A percentile compares a stretch with the other conserved stretches of the same genome.
These are phyloP conservation scores for Berberis vulgaris DNA, from an alignment of 164 flowering plant species.

Conservation along the genomic window DNA sequence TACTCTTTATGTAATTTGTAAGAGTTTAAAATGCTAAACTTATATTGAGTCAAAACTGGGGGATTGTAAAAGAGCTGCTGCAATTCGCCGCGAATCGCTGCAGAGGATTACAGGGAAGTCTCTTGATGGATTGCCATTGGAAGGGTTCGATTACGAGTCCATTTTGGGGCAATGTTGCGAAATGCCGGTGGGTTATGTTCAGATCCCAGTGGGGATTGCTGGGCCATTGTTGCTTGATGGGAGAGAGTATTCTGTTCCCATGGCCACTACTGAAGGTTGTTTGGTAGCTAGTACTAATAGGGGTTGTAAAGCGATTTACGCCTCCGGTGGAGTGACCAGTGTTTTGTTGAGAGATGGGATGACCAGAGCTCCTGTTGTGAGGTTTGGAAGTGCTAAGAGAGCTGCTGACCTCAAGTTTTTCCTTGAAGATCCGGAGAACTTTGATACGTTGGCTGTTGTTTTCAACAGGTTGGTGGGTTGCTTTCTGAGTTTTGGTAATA, in stretches of 20 bases:
- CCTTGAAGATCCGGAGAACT: background rate
- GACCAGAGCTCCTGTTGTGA: slow-evolving; percentile 1
- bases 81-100: slow-evolving; percentile 61
- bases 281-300: slow-evolving; percentile 5
- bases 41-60: slow-evolving; percentile 76
- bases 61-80: slow-evolving; percentile 70
- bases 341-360: background rate
- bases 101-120: slow-evolving; percentile 60
- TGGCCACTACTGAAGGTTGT: slow-evolving; percentile 91
- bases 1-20: no score
- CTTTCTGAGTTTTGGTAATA: background rate
- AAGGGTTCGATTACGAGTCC: slow-evolving; percentile 79
- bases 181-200: slow-evolving; percentile 89
- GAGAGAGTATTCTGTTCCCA: slow-evolving; percentile 39
- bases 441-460: slow-evolving; percentile 1
- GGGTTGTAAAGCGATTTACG: slow-evolving; percentile 4
- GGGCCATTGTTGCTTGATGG: slow-evolving; percentile 51
- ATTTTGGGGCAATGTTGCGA: slow-evolving; percentile 94
- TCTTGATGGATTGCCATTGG: slow-evolving; percentile 55
- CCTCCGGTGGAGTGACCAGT: background rate
- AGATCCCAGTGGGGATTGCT: slow-evolving; percentile 91
- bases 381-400: background rate
- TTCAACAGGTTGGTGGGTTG: slow-evolving; percentile 5
- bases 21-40: no score
- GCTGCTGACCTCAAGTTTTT: background rate